These are phyloP conservation scores for Neoboletus magnificus DNA, from an alignment of 768 basidiomycete genomes.

Conservation along the genomic window DNA sequence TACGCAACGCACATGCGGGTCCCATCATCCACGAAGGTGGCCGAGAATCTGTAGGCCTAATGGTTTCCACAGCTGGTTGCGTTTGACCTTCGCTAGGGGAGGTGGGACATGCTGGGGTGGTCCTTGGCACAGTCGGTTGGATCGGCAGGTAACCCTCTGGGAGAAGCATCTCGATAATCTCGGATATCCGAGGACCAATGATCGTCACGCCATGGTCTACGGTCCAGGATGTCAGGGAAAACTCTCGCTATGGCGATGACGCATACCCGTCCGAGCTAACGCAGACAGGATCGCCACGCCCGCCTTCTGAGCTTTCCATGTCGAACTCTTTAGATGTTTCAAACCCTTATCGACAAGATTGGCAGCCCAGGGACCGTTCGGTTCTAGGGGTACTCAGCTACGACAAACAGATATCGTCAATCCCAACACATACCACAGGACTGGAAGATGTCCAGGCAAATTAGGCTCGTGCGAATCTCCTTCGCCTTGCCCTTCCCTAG, in stretches of 20 bases:
- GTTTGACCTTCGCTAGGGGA: not conserved
- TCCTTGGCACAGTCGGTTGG: not conserved
- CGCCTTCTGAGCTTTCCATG: conserved; percentile 22
- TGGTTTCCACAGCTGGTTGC: not conserved
- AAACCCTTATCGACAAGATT: conserved; percentile 15
- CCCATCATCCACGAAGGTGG: too few species aligned
- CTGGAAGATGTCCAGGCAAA: conserved; percentile 23
- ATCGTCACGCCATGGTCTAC: conserved; percentile 15
- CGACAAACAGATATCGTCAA: too few species aligned
- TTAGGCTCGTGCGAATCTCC: conserved; percentile 22
- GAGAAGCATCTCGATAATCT: conserved; percentile 20
- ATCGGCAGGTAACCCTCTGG: conserved; percentile 9
- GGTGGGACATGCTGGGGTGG: not conserved
- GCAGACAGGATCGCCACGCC: conserved; percentile 23
- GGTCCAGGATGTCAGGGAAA: not conserved
- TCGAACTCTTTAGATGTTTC: not conserved
- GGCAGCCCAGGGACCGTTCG: conserved; percentile 7
- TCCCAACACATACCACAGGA: conserved; percentile 12
- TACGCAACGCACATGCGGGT: conserved; percentile 22
- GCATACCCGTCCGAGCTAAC: conserved; percentile 18
- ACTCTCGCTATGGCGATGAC: not conserved
- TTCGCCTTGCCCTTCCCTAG: conserved; percentile 10
- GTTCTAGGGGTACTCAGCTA: conserved; percentile 6
- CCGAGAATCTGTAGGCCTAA: not conserved
- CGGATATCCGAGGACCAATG: conserved; percentile 2